phyloP scores from a whole-genome alignment of 78 protist genomes.

The Blattamonas nauphoetae region DNA sequence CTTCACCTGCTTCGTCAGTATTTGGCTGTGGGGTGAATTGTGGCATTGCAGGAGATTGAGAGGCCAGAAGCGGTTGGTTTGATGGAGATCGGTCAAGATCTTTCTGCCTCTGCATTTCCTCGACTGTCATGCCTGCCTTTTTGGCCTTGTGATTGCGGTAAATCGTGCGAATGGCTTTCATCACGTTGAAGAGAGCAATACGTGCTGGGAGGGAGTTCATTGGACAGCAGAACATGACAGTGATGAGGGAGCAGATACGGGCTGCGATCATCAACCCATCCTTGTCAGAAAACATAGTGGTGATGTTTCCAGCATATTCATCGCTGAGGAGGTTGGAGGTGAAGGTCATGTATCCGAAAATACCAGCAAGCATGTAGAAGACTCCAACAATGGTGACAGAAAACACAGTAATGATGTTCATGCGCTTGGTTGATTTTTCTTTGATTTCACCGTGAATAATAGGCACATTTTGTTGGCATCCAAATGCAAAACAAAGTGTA shows the following conservation, averaged over 20 bases:
- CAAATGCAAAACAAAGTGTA: not conserved
- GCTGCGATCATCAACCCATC: not conserved
- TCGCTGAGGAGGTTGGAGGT: not conserved
- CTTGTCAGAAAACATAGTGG: not conserved
- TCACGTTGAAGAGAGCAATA: not conserved
- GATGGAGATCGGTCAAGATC: no score
- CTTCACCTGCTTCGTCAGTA: no score
- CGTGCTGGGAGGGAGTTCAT: not conserved
- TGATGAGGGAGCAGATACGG: not conserved
- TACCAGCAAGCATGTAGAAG: not conserved
- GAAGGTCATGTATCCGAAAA: not conserved
- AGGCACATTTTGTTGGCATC: constrained; percentile 9
- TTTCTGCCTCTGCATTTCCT: no score
- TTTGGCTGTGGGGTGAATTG: no score
- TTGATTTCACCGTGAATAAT: not conserved
- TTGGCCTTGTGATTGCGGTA: no score
- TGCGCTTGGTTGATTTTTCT: not conserved
- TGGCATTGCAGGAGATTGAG: no score
- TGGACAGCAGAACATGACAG: constrained; percentile 7
- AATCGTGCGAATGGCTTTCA: no score
- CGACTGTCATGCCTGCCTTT: no score
- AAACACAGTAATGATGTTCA: not conserved
- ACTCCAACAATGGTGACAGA: not conserved
- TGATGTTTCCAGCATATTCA: not conserved
- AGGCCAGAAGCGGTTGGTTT: no score